Conservation (phyloP, 768 basidiomycete species). For the Mycena kentingensis region DNA sequence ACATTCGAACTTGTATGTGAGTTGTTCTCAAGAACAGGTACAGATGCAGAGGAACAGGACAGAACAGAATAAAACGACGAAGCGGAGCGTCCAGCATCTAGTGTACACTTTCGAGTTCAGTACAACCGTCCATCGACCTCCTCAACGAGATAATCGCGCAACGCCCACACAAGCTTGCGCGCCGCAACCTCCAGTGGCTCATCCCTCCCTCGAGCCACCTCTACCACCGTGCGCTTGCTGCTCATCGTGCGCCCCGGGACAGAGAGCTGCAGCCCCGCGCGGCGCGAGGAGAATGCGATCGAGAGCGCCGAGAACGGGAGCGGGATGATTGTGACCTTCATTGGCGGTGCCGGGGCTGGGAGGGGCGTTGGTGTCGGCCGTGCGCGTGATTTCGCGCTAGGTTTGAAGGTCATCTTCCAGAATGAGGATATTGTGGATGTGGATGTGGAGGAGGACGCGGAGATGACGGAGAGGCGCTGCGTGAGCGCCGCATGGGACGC, state of each 20-base stretch:
- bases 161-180: constrained; percentile 49
- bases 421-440: constrained; percentile 4
- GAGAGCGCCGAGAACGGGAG: constrained; percentile 42
- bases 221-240: constrained; percentile 55
- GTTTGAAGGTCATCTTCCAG: constrained; percentile 8
- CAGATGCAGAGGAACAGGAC: too few relatives aligned
- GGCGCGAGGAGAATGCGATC: constrained; percentile 46
- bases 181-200: constrained; percentile 62
- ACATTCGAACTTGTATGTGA: too few relatives aligned
- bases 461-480: constrained; percentile 4
- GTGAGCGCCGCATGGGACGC: constrained; percentile 18
- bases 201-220: constrained; percentile 49
- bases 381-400: constrained; percentile 13
- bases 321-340: constrained; percentile 28
- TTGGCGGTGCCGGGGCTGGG: constrained; percentile 2
- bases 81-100: too few relatives aligned
- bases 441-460: constrained; percentile 3
- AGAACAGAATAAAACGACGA: too few relatives aligned
- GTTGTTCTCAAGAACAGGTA: too few relatives aligned
- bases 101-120: too few relatives aligned
- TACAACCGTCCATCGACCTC: constrained; percentile 7
- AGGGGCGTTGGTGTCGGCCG: not conserved
- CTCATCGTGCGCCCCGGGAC: constrained; percentile 24
- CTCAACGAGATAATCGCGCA: constrained; percentile 45
- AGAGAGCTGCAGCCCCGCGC: constrained; percentile 40